Conservation (phyloP, 345 rosid species). For the Camelina sativa region DNA sequence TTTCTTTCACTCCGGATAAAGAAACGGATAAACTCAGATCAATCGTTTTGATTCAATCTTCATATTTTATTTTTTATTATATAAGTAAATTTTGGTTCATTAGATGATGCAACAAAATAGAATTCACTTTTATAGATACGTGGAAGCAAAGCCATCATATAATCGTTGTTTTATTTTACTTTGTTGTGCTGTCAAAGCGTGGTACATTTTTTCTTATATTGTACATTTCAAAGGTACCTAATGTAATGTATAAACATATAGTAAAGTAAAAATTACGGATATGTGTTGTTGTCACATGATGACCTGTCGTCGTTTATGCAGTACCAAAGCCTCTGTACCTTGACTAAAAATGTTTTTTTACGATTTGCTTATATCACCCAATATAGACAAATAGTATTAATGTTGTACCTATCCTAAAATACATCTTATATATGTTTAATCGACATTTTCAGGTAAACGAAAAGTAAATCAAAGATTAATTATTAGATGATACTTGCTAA, state of each 20-base stretch:
- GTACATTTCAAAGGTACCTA: constrained; percentile 31
- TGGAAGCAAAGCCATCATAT: constrained; percentile 22
- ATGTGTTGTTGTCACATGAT: constrained; percentile 22
- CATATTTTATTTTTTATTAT: not conserved
- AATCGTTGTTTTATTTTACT: constrained; percentile 32
- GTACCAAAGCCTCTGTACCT: constrained; percentile 25
- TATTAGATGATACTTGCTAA: constrained; percentile 23
- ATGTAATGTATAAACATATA: constrained; percentile 24
- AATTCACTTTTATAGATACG: constrained; percentile 4
- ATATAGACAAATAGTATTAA: not conserved
- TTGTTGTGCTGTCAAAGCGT: constrained; percentile 41
- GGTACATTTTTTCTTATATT: not conserved
- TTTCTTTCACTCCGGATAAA: constrained; percentile 8
- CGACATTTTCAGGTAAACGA: constrained; percentile 16
- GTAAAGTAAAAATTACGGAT: constrained; percentile 9
- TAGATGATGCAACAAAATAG: constrained; percentile 17
- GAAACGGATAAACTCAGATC: constrained; percentile 26
- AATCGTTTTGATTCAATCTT: constrained; percentile 16
- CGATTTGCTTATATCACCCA: constrained; percentile 37
- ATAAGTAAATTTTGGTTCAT: not conserved
- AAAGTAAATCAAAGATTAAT: constrained; percentile 10
- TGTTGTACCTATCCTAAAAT: constrained; percentile 22
- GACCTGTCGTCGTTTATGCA: constrained; percentile 24
- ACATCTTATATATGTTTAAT: not conserved
- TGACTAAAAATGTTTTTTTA: constrained; percentile 19